These are phyloP conservation scores for Seiridium unicorne DNA, from an alignment of 2,329 filamentous ascomycete genomes.

Conservation along the genomic window DNA sequence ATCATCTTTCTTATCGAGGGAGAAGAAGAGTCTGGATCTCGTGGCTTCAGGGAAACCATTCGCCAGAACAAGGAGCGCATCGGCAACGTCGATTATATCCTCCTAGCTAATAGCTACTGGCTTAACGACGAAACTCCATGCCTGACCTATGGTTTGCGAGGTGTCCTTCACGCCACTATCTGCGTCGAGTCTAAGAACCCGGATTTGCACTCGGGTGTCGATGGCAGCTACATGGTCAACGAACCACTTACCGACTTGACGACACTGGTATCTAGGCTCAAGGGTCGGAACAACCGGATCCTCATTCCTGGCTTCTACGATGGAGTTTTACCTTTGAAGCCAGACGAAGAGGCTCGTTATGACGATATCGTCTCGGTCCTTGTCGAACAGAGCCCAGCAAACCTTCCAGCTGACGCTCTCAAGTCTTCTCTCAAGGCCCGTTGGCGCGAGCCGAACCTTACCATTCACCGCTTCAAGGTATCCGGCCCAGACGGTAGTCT, in stretches of 20 bases:
- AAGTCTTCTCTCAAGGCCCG: conserved; percentile 85
- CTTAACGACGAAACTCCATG: conserved; percentile 94
- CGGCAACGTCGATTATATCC: conserved; percentile 88
- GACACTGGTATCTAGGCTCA: conserved; percentile 76
- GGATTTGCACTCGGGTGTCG: conserved; percentile 94
- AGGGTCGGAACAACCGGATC: conserved; percentile 76
- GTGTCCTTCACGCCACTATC: conserved; percentile 89
- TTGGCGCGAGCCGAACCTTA: conserved; percentile 93
- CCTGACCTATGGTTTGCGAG: conserved; percentile 88
- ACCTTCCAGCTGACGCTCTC: conserved; percentile 62
- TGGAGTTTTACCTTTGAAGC: conserved; percentile 70
- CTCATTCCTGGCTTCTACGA: conserved; percentile 89
- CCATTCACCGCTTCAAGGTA: conserved; percentile 88
- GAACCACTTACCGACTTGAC: conserved; percentile 93
- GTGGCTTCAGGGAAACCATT: conserved; percentile 85
- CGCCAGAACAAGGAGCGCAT: conserved; percentile 78
- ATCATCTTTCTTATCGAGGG: conserved; percentile 94
- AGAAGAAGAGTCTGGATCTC: conserved; percentile 91
- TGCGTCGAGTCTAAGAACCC: conserved; percentile 83
- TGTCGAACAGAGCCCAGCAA: conserved; percentile 65
- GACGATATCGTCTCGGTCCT: conserved; percentile 79
- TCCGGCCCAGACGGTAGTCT: conserved; percentile 90
- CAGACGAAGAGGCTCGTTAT: conserved; percentile 77
- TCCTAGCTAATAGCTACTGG: conserved; percentile 98
- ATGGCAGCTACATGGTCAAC: conserved; percentile 85